Evolutionary conservation across 345 rosid species (phyloP), one percentile per base, ranked within the genome.

Genomic region (Hibiscus syriacus): DNA sequence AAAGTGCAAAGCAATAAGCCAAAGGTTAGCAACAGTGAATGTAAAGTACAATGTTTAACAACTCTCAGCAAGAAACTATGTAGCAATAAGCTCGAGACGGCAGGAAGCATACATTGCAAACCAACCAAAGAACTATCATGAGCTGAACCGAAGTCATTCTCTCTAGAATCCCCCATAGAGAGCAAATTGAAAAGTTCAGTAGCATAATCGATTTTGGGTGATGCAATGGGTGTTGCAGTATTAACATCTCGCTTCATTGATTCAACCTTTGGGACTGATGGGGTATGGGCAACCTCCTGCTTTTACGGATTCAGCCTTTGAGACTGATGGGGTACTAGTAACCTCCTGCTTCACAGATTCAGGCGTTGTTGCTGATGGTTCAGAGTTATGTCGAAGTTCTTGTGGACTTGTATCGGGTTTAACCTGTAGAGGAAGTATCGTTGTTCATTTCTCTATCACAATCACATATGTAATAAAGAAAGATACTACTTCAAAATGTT

Each of bases 111-210:
- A 80, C 84, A 63, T 43, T 65, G 53, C 9, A 73, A 73, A 71
- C 26, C 63, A 45, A 55, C 46, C 76, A 69, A 73, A 12, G 68
- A 46, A 67, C 36, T 64, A 27, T 56, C 66, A 49, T 56, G 55
- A 19, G 63, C 38, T 27, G 73, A 57, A 61, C 48, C 12, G 16
- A 70, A 69, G 58, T 25, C 66, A 27, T 69, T 82, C 73, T 69
- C 78, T 30, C 74, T 71, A 3, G 82, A 71, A 76, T 80, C 76
- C 16, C 83, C 87, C 80, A 79, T 55, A 73, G 73, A 74, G 55
- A 88, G 85, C 82, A 88, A 54, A 58, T 83, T 81, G 74, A 86
- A 86, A 72, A 86, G 90, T 55, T 86, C 86, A 10, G 89, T 84
- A 12, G 86, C 85, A 68, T 88, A 86, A 71, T 86, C 91, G 50